Evolutionary conservation across 2,329 filamentous ascomycete genomes (phyloP).

Genomic region (Setomelanomma holmii): DNA sequence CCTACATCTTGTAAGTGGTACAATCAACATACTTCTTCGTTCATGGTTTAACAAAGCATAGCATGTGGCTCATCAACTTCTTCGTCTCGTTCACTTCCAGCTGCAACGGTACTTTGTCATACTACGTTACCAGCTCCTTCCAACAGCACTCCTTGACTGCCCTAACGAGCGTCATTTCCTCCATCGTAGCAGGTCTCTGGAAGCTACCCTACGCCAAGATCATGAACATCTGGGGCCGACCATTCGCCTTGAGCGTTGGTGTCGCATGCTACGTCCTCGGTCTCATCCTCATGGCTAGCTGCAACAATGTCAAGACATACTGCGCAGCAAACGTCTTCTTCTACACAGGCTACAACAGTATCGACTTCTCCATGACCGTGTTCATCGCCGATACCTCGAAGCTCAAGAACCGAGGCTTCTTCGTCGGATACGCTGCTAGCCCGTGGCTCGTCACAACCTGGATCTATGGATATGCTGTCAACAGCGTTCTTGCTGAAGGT

Average conservation of each 20-base stretch:
- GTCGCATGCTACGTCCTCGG: slow-evolving; percentile 40
- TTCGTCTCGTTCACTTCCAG: slow-evolving; percentile 56
- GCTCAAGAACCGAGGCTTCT: slow-evolving; percentile 67
- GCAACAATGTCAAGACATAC: slow-evolving; percentile 66
- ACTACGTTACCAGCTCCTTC: slow-evolving; percentile 52
- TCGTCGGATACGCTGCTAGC: slow-evolving; percentile 59
- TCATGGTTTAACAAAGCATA: slow-evolving; percentile 25
- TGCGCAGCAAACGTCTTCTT: slow-evolving; percentile 73
- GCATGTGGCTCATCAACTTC: slow-evolving; percentile 53
- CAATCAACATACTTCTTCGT: slow-evolving; percentile 18
- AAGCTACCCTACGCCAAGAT: slow-evolving; percentile 54
- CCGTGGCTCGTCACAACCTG: slow-evolving; percentile 44
- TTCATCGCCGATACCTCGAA: slow-evolving; percentile 74
- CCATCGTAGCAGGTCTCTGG: slow-evolving; percentile 48
- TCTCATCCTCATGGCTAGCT: slow-evolving; percentile 73
- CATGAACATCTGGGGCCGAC: slow-evolving; percentile 53
- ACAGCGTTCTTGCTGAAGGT: slow-evolving; percentile 53
- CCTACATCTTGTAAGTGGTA: slow-evolving; percentile 36
- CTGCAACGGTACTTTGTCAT: slow-evolving; percentile 48
- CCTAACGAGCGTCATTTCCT: slow-evolving; percentile 48
- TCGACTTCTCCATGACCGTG: slow-evolving; percentile 69
- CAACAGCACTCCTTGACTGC: slow-evolving; percentile 47
- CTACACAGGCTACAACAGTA: slow-evolving; percentile 65
- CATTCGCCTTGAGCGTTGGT: slow-evolving; percentile 45
- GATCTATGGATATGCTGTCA: slow-evolving; percentile 35